Percentiles rank a stretch among this genome's conserved stretches.
Conservation (phyloP, 2,329 filamentous ascomycete species). For the Talaromyces albobiverticillius region DNA sequence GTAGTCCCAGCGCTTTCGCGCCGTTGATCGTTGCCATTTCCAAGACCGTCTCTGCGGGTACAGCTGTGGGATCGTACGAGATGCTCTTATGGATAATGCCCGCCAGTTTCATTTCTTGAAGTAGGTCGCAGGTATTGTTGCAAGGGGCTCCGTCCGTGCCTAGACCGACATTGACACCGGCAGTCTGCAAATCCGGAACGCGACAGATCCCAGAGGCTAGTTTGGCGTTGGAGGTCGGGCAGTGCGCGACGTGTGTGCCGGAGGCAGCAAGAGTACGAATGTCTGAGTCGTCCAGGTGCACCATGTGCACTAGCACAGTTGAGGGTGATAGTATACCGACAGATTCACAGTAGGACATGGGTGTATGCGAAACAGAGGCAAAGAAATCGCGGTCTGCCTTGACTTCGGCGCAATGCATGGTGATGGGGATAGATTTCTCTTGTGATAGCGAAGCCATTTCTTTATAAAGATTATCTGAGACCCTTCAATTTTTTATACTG, state of each 20-base stretch:
- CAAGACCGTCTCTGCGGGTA: conserved; percentile 47
- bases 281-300: conserved; percentile 47
- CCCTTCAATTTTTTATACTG: conserved; percentile 19
- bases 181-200: conserved; percentile 44
- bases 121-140: conserved; percentile 52
- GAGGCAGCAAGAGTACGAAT: conserved; percentile 38
- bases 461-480: conserved; percentile 35
- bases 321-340: conserved; percentile 37
- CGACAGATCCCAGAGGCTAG: conserved; percentile 51
- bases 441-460: conserved; percentile 42
- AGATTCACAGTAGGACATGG: conserved; percentile 42
- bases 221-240: conserved; percentile 52
- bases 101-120: conserved; percentile 54
- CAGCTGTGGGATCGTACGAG: conserved; percentile 39
- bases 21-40: conserved; percentile 54
- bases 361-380: conserved; percentile 31
- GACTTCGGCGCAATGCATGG: conserved; percentile 48
- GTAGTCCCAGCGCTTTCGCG: conserved; percentile 47
- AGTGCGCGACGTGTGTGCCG: conserved; percentile 49
- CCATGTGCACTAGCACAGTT: conserved; percentile 53
- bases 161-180: conserved; percentile 46
- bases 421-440: conserved; percentile 42
- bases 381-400: conserved; percentile 41
- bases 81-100: conserved; percentile 49
- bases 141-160: conserved; percentile 56